Percentiles rank a stretch among this genome's conserved stretches.
Conservation (phyloP, 306 rosid genomes). For the Comarum palustre region DNA sequence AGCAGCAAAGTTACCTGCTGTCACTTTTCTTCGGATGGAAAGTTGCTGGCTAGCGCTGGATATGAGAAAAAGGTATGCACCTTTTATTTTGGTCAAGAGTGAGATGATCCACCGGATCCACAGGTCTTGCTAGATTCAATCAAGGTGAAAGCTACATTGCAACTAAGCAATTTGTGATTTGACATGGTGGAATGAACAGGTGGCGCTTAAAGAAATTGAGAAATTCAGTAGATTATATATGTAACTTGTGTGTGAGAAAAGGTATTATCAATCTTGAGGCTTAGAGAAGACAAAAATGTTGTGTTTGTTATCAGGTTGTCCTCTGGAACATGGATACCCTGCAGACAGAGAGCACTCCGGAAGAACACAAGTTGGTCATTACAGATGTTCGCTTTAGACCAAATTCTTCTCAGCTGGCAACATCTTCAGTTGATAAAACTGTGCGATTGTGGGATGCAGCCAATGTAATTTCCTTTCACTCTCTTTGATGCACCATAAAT, state of each 20-base stretch:
- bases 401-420: constrained; percentile 83
- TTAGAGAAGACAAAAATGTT: constrained; percentile 9
- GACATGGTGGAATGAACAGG: neutral
- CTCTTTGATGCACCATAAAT: constrained; percentile 5
- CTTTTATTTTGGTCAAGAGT: neutral
- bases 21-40: constrained; percentile 96
- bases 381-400: constrained; percentile 94
- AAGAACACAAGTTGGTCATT: constrained; percentile 63
- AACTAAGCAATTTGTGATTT: neutral
- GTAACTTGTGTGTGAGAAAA: neutral
- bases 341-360: constrained; percentile 66
- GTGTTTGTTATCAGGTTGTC: constrained; percentile 55
- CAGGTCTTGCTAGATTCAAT: neutral
- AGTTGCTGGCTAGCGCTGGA: constrained; percentile 90
- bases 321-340: constrained; percentile 92
- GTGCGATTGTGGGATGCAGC: constrained; percentile 93
- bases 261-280: neutral
- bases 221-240: neutral
- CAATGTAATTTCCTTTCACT: constrained; percentile 42
- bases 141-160: constrained; percentile 2
- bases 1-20: constrained; percentile 88
- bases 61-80: constrained; percentile 84
- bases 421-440: constrained; percentile 80
- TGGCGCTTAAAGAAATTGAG: neutral
- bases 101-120: neutral